A percentile compares a stretch with the other conserved stretches of the same genome.
These are phyloP conservation scores for Fusarium heterosporum DNA, from an alignment of 2,329 filamentous ascomycete species.

Conservation along the genomic window DNA sequence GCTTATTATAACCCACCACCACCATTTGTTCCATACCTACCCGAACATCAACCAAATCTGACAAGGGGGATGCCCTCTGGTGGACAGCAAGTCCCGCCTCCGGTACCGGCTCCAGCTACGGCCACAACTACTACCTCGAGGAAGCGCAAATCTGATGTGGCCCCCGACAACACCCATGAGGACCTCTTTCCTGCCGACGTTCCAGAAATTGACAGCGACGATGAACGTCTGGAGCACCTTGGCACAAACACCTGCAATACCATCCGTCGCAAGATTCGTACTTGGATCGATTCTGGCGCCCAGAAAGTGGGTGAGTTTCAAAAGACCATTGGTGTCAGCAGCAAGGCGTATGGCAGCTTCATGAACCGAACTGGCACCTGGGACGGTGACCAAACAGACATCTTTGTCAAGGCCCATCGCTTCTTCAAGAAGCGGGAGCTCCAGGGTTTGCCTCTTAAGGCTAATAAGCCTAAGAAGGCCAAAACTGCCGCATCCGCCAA, in stretches of 20 bases:
- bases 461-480: conserved; percentile 50
- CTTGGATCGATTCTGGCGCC: conserved; percentile 44
- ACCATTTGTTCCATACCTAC: conserved; percentile 22
- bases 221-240: conserved; percentile 25
- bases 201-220: conserved; percentile 36
- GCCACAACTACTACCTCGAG: conserved; percentile 19
- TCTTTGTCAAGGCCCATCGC: conserved; percentile 51
- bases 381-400: conserved; percentile 51
- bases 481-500: conserved; percentile 44
- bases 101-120: neutral
- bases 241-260: conserved; percentile 42
- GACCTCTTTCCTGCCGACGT: conserved; percentile 40
- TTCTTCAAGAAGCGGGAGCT: conserved; percentile 66
- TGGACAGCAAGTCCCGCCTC: neutral
- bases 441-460: conserved; percentile 56
- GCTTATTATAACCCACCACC: conserved; percentile 21
- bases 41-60: neutral
- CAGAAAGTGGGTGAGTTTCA: conserved; percentile 59
- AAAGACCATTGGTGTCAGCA: conserved; percentile 54
- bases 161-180: conserved; percentile 18
- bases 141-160: conserved; percentile 43
- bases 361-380: conserved; percentile 60
- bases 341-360: conserved; percentile 57
- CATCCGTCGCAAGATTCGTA: conserved; percentile 43
- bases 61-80: neutral